Evolutionary conservation across 202 grass and related monocot species (phyloP), one percentile per base, ranked within the genome.

Genomic region (Setaria italica): DNA sequence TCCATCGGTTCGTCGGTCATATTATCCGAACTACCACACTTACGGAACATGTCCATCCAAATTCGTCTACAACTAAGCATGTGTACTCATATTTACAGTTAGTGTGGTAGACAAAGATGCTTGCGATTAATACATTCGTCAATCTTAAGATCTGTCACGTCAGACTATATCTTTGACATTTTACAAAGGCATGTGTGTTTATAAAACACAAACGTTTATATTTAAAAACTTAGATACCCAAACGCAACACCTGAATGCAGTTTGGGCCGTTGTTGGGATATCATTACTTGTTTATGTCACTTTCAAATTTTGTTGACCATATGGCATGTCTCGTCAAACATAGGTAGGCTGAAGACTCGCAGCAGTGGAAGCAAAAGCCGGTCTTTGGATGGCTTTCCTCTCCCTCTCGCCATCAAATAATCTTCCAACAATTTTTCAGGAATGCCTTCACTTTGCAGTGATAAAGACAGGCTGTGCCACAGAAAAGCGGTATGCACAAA

Each of bases 381-480:
- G 35, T 73, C 74, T 88, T 39, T 88, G 30, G 47, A 47, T 57
- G 33, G 17, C 47, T 33, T 57, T 39, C 39, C 32, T 19, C 37
- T 49, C 49, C 45, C 59, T 35, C 60, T 88, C 87, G 6, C 75
- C 75, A 67, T 80, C 81, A 88, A 79, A 84, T 74, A 39, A 4
- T 25, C 67, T 42, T 59, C 10, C 56, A 88, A 48, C 80, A 65
- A 80, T 8, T 79, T 72, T 53, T 88, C 39, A 67, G 74, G 43
- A 46, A 73, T 25, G 67, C 67, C 80, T 83, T 43, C 42, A 25
- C 81, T 88, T 88, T 88, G 58, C 75, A 66, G 13, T 57, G 87
- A 74, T 88, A 84, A 88, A 88, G 81, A 88, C 74, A 73, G 67
- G 53, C 67, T 58, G 67, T 74, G 67, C 43, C 81, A 33, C 80